Evolutionary conservation across 345 rosid species (phyloP).

Genomic region (Cochlearia excelsa): DNA sequence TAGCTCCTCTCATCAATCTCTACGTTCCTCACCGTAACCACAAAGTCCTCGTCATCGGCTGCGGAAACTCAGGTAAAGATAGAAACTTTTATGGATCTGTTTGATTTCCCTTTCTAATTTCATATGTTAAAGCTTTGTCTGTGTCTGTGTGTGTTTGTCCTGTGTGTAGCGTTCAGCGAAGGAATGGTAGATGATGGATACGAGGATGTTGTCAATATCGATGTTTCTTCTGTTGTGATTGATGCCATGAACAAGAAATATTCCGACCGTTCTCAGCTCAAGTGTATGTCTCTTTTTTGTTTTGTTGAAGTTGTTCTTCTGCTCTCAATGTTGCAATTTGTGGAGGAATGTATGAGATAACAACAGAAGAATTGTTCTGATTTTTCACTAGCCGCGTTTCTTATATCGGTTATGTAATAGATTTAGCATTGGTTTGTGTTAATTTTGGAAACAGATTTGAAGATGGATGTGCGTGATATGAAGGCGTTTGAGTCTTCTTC

Average conservation of each 20-base stretch:
- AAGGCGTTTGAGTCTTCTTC: conserved; percentile 52
- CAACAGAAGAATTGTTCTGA: neutral
- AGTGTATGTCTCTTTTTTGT: conserved; percentile 40
- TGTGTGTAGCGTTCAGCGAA: conserved; percentile 61
- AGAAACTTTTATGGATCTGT: neutral
- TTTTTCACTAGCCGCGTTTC: neutral
- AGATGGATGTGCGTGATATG: conserved; percentile 86
- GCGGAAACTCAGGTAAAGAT: conserved; percentile 76
- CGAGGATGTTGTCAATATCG: conserved; percentile 70
- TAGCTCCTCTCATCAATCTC: conserved; percentile 76
- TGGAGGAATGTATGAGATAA: neutral
- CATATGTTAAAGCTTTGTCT: neutral
- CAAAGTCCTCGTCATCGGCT: conserved; percentile 69
- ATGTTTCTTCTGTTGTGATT: conserved; percentile 71
- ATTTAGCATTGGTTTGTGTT: neutral
- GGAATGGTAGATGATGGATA: conserved; percentile 81
- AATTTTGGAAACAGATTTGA: conserved; percentile 42
- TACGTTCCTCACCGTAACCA: conserved; percentile 55
- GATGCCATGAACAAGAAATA: conserved; percentile 63
- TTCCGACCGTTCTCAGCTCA: conserved; percentile 54
- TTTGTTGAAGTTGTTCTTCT: neutral
- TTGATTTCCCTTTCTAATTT: neutral
- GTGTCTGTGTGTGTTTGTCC: conserved; percentile 1
- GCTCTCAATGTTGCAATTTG: neutral
- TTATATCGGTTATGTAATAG: neutral